Conservation (phyloP, 2,329 filamentous ascomycete genomes). For the Mycosphaerella sp. region DNA sequence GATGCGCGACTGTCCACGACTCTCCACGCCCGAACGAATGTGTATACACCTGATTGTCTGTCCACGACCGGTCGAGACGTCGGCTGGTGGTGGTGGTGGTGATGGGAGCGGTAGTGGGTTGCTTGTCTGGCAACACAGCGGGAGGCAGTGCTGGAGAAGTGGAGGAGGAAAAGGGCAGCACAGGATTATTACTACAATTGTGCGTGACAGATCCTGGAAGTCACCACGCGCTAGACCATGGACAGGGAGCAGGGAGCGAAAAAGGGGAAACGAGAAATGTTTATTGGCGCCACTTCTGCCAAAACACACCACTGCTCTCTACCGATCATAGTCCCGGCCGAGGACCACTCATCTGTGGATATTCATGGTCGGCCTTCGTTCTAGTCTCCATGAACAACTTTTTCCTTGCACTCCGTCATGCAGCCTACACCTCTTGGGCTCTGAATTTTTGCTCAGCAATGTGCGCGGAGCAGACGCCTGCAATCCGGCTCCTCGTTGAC, state of each 20-base stretch:
- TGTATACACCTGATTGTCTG: neutral
- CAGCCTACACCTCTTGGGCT: neutral
- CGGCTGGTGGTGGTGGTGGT: neutral
- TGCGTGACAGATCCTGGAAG: slow-evolving; percentile 10
- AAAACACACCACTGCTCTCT: slow-evolving; percentile 1
- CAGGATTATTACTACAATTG: neutral
- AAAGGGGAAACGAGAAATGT: neutral
- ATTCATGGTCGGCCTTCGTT: too few species aligned
- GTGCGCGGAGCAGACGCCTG: slow-evolving; percentile 7
- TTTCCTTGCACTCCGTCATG: neutral
- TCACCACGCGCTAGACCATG: neutral
- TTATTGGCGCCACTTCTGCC: neutral
- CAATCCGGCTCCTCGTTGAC: neutral
- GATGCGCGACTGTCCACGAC: too few species aligned
- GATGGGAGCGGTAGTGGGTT: neutral
- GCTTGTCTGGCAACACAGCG: slow-evolving; percentile 8
- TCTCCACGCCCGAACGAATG: neutral
- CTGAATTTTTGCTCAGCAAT: neutral
- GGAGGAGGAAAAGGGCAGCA: slow-evolving; percentile 9
- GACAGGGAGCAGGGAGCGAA: slow-evolving; percentile 2
- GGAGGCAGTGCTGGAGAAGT: slow-evolving; percentile 5
- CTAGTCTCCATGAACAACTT: neutral
- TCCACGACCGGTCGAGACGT: neutral
- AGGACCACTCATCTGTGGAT: neutral
- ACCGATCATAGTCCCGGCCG: neutral